Base-by-base conservation (phyloP, 805 yeast genomes). In the Metschnikowia lochheadii region DNA sequence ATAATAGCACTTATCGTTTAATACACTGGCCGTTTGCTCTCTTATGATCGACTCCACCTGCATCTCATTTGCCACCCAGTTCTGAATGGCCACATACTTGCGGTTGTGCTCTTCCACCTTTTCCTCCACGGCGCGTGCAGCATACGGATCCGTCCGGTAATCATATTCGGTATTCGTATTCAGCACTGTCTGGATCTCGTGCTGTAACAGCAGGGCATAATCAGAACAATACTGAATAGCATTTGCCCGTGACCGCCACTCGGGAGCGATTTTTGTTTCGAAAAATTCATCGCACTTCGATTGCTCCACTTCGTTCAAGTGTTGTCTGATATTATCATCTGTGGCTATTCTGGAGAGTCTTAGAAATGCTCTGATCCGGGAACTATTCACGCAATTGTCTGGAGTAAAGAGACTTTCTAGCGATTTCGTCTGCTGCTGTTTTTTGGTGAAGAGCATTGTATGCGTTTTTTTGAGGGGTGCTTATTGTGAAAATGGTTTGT, bases 281-380 rank as follows among this genome's bases (percentile, higher is more conserved):
- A 68, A 72, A 55, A 64, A 72, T 5, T 42, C 46, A 44, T 60
- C 64, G 54, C 77, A 73, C 7, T 54, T 44, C 5, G 50, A 43
- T 8, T 50, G 20, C 1, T 46, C 41, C 21, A 65, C 48, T 46
- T 65, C 73, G 56, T 72, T 72, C 44, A 73, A 56, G 54, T 72
- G 77, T 40, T 69, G 71, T 15, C 61, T 58, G 33, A 73, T 63
- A 18, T 69, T 58, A 53, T 73, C 78, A 56, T 73, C 78, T n/a
- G 73, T 63, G 21, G 70, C 68, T 11, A 65, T 52, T 35, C 78
- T 53, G 4, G 77, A 72, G n/a, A 67, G 63, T 6, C 68, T 61
- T 14, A 73, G 63, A 56, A 73, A 73, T 21, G 68, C 70, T 44
- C 73, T 57, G 48, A 73, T 61, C 31, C 76, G 53, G 5, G 68